Percentiles rank a stretch among this genome's conserved stretches.
These are phyloP conservation scores for Circinella minor DNA, from an alignment of 371 early-diverging fungal species.

Conservation along the genomic window DNA sequence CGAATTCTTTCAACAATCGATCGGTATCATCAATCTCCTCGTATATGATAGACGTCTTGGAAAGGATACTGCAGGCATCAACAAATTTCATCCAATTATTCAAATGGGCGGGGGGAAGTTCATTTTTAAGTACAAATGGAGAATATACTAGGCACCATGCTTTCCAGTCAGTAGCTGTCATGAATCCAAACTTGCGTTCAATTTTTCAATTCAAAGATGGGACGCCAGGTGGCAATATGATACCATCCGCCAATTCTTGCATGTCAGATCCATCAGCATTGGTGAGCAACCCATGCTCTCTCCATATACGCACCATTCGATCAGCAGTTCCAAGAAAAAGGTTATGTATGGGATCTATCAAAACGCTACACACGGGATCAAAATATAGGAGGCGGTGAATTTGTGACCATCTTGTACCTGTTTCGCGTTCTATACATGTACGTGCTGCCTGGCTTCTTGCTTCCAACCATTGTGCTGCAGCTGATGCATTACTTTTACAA, in stretches of 20 bases:
- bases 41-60: neutral
- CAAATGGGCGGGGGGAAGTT: neutral
- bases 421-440: neutral
- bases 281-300: neutral
- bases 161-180: conserved; percentile 14
- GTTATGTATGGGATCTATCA: conserved; percentile 23
- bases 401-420: conserved; percentile 12
- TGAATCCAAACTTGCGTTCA: neutral
- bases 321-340: conserved; percentile 15
- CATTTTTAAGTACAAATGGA: neutral
- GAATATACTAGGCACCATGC: conserved; percentile 4
- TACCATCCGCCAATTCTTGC: neutral
- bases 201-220: neutral
- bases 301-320: conserved; percentile 1
- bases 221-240: neutral
- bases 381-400: conserved; percentile 15
- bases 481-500: neutral
- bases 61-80: conserved; percentile 3
- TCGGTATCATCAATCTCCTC: conserved; percentile 2
- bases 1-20: neutral
- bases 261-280: neutral
- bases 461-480: neutral
- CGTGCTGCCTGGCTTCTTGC: neutral
- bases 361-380: conserved; percentile 8
- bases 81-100: conserved; percentile 11